phyloP scores from a whole-genome alignment of 2,329 filamentous ascomycete genomes.

The Clonostachys rhizophaga region DNA sequence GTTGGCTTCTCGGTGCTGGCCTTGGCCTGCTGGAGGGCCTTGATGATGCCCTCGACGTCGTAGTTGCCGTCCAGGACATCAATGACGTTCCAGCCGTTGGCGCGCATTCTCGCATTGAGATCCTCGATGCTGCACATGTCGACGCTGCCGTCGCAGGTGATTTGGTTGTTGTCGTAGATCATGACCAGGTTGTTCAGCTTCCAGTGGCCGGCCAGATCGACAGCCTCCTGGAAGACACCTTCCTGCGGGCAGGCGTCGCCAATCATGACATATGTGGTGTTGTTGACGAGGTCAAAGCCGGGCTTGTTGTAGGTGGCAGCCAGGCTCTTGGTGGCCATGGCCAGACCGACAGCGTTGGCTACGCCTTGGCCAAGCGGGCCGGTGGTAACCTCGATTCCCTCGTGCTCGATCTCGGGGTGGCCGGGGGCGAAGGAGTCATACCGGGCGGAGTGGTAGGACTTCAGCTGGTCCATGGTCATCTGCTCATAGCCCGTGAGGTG shows the following conservation, averaged over 20 bases:
- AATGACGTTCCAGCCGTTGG: constrained; percentile 50
- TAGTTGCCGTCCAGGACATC: constrained; percentile 47
- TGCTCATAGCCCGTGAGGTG: constrained; percentile 47
- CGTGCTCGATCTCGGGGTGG: constrained; percentile 52
- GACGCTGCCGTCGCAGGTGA: constrained; percentile 54
- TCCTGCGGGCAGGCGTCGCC: constrained; percentile 56
- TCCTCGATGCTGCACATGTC: constrained; percentile 50
- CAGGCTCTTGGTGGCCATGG: constrained; percentile 52
- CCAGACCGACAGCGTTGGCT: constrained; percentile 54
- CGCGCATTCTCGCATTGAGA: constrained; percentile 52
- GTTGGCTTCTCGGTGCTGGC: constrained; percentile 41
- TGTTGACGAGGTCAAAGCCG: constrained; percentile 39
- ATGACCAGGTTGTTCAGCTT: constrained; percentile 51
- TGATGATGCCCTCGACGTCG: constrained; percentile 35
- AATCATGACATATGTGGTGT: constrained; percentile 51
- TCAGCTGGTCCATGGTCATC: constrained; percentile 53
- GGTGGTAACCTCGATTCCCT: constrained; percentile 55
- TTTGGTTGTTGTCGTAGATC: constrained; percentile 58
- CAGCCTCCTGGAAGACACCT: constrained; percentile 51
- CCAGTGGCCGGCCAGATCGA: constrained; percentile 50
- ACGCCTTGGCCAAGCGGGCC: constrained; percentile 55
- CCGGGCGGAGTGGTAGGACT: constrained; percentile 41
- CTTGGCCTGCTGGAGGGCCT: constrained; percentile 38
- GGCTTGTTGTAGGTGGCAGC: constrained; percentile 48
- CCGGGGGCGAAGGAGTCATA: constrained; percentile 45